Evolutionary conservation across 495 filamentous ascomycete genomes (phyloP).

Genomic region (Platismatia glauca): DNA sequence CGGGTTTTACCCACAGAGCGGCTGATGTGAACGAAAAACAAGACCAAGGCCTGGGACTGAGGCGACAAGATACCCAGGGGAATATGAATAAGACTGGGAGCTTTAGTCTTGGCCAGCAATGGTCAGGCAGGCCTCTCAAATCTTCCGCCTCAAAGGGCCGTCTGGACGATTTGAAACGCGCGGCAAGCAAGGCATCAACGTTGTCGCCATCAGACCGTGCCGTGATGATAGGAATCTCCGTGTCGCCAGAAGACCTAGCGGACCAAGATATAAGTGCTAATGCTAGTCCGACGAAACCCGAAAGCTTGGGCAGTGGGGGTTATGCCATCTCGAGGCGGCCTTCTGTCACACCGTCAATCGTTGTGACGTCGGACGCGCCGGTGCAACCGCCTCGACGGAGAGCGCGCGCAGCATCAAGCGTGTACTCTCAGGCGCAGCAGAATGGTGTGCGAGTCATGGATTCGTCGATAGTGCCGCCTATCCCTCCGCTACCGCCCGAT

Average conservation of each 20-base stretch:
- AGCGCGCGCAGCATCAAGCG: conserved; percentile 45
- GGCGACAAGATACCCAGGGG: conserved; percentile 22
- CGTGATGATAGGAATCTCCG: conserved; percentile 70
- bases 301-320: conserved; percentile 27
- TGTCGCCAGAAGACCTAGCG: conserved; percentile 52
- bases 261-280: conserved; percentile 44
- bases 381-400: conserved; percentile 25
- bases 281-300: conserved; percentile 38
- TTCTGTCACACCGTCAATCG: conserved; percentile 40
- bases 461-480: conserved; percentile 43
- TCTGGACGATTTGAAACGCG: conserved; percentile 16
- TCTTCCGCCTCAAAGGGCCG: conserved; percentile 26
- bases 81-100: conserved; percentile 19
- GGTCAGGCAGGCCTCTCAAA: conserved; percentile 16
- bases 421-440: conserved; percentile 56
- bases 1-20: conserved; percentile 22
- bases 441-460: conserved; percentile 22
- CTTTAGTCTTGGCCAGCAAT: conserved; percentile 13
- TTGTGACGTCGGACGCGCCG: conserved; percentile 48
- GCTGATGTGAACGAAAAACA: conserved; percentile 11
- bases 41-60: conserved; percentile 20
- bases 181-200: conserved; percentile 28
- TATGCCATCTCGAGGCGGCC: conserved; percentile 28
- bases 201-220: conserved; percentile 67
- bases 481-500: conserved; percentile 50